Evolutionary conservation across 192 early-diverging fungal genomes (phyloP).

Genomic region (Neocallimastix lanati): DNA sequence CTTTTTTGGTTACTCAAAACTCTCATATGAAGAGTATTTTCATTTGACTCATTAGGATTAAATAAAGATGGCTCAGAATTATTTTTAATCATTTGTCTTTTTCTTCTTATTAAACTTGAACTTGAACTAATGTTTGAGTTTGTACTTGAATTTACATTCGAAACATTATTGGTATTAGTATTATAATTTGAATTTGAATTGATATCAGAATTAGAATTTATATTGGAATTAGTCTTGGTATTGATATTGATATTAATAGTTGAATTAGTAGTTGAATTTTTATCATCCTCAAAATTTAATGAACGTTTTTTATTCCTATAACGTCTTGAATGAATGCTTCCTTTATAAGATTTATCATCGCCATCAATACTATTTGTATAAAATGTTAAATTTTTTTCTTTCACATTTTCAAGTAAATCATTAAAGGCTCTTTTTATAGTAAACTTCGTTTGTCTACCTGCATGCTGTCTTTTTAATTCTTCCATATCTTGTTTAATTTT

Average conservation of each 20-base stretch:
- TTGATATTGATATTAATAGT: no score
- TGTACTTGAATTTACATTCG: no score
- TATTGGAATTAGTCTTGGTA: no score
- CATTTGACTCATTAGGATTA: not conserved
- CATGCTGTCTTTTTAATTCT: not conserved
- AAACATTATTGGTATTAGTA: no score
- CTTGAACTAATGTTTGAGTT: no score
- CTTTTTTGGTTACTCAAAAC: not conserved
- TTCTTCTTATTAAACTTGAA: no score
- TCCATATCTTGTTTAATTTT: not conserved
- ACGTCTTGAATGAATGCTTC: not conserved
- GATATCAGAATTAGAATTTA: no score
- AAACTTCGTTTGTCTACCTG: not conserved
- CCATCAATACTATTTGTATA: not conserved
- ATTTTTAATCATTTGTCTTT: not conserved
- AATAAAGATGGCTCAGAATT: not conserved
- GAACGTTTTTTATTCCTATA: not conserved
- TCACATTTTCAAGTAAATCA: not conserved
- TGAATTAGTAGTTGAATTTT: not conserved
- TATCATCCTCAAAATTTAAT: not conserved
- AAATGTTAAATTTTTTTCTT: not conserved
- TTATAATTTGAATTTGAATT: no score
- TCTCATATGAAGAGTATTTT: not conserved
- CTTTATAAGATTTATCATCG: not conserved
- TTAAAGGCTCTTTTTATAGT: not conserved